Evolutionary conservation across 2,329 filamentous ascomycete genomes (phyloP), one percentile per base, ranked within the genome.

Genomic region (Endoconidiophora polonica): DNA sequence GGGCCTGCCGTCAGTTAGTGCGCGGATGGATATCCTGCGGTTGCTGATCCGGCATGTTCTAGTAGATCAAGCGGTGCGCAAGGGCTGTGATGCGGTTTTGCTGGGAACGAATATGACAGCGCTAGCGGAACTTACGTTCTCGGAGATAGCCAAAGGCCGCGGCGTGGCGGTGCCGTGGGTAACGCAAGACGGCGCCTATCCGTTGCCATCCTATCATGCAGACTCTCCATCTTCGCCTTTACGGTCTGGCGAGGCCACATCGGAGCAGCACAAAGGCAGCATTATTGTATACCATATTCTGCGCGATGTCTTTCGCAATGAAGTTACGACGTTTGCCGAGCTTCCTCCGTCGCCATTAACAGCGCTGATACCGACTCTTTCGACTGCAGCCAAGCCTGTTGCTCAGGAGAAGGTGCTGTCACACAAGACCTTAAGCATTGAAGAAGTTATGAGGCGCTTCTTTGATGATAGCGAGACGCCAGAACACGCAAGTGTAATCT

Each of bases 141-240:
- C 86, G 5, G 86, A 91, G 65, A 87, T 90, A 2, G 87, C 90
- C 22, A 95, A 94, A 65, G 91, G 91, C 1, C 76, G 90, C 45
- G 91, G 90, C 1, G 87, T 82, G 57, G 77, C 83, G 3, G 66
- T 96, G 18, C 85, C 88, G 1, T 90, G 82, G 79, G 77, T 84
- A 57, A 76, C 88, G 14, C 77, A 79, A 46, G 91, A 96, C 61
- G 87, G 86, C 4, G 65, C 70, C 44, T 63, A 66, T 36, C 61
- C 65, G 1, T 53, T 65, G 24, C 59, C 59, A 50, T 61, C 55
- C 4, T 64, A 65, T 48, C 56, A 56, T 43, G 20, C 54, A 6
- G 48, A 23, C 9, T 16, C 5, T 10, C 18, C 16, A 12, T 55
- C 46, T 3, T 41, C 46, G 12, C 53, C 58, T 33, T 55, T 52